Evolutionary conservation across 345 rosid genomes (phyloP), one percentile per base, ranked within the genome.

Genomic region (Camelina laxa): DNA sequence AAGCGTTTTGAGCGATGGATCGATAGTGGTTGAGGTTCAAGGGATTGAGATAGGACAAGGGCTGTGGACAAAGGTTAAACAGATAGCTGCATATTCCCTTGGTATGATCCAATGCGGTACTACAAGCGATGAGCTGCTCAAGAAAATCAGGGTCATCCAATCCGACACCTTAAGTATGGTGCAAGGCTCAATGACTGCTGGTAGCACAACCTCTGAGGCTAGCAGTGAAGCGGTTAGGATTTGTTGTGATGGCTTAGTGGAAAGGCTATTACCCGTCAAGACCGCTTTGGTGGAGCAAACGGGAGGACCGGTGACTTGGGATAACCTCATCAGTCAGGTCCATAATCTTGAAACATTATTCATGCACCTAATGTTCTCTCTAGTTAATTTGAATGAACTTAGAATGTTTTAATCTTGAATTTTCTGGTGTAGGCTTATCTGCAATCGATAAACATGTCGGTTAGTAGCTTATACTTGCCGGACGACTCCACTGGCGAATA

Each of bases 1-100:
- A 53, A 86, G 97, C 73, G 82, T 95, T 49, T 76, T 95, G 21
- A 70, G 87, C 2, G 99, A 95, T 17, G 97, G 96, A 5, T 95
- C 97, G 20, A 33, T 95, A 68, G 93, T 58, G 30, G 97, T 92
- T 76, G 97, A 95, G 85, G 93, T 95, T 75, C 97, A 91, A 73
- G 99, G 97, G 51, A 84, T 85, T 81, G 97, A 92, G 81, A 73
- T 95, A 10, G 99, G 97, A 58, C 97, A 92, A 84, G 99, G 99
- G 45, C 85, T 95, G 9, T 95, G 97, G 96, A 92, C 97, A 11
- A 95, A 95, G 82, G 97, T 83, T 31, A 95, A 92, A 72, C 99
- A 95, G 82, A 87, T 83, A 83, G 84, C 84, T 73, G 97, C 99
- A 64, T 92, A 75, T 85, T 88, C 86, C 14, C 92, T 95, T 42